These are phyloP conservation scores for Ligustrum vulgare DNA, from an alignment of 257 asterid species.

Conservation along the genomic window DNA sequence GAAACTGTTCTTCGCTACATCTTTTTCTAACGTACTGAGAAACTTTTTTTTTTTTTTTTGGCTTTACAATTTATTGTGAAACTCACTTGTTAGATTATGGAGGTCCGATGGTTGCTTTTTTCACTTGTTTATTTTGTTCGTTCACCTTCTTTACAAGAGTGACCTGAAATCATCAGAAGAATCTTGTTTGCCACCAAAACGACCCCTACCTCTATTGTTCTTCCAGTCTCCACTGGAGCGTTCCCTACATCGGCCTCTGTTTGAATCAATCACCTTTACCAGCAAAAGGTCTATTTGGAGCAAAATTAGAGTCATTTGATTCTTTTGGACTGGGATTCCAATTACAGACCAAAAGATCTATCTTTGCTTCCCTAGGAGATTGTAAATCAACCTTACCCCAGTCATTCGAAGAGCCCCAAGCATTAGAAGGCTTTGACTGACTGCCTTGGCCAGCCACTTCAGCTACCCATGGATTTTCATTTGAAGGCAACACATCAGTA, in stretches of 20 bases:
- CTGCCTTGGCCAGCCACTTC: slow-evolving; percentile 31
- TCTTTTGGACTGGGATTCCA: slow-evolving; percentile 41
- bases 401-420: slow-evolving; percentile 48
- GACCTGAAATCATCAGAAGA: slow-evolving; percentile 47
- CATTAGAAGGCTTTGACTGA: slow-evolving; percentile 29
- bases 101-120: no score
- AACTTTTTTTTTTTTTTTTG: no score
- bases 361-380: slow-evolving; percentile 26
- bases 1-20: no score
- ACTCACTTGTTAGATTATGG: no score
- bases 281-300: slow-evolving; percentile 37
- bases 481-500: slow-evolving; percentile 7
- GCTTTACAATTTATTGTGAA: no score
- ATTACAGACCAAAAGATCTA: slow-evolving; percentile 20
- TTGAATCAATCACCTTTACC: slow-evolving; percentile 48
- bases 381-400: slow-evolving; percentile 37
- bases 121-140: no score
- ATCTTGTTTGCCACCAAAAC: slow-evolving; percentile 49
- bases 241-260: slow-evolving; percentile 45
- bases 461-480: slow-evolving; percentile 31
- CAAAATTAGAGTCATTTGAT: slow-evolving; percentile 25
- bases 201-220: slow-evolving; percentile 60
- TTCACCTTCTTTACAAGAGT: no score
- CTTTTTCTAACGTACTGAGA: no score
- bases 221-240: slow-evolving; percentile 35